These are phyloP conservation scores for Salix brachista DNA, from an alignment of 345 rosid genomes.

Conservation along the genomic window DNA sequence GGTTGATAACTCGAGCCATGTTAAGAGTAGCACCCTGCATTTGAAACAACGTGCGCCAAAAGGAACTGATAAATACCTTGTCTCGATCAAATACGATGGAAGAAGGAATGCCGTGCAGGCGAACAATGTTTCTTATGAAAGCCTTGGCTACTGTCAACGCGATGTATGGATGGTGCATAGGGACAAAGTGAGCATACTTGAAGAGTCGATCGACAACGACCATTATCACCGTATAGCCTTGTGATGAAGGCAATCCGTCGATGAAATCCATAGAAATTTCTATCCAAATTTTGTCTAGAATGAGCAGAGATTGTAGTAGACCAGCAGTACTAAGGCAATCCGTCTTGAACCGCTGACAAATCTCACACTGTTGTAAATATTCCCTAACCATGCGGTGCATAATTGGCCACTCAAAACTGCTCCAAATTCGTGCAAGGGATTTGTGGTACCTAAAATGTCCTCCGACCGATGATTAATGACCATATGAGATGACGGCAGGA, in stretches of 20 bases:
- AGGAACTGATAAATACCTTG: no score
- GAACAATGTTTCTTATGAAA: no score
- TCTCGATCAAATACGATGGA: no score
- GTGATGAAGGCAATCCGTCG: background rate
- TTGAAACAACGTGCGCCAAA: no score
- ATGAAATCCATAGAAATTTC: background rate
- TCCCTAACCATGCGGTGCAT: background rate
- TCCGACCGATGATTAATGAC: no score
- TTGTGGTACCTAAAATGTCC: no score
- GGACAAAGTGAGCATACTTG: background rate
- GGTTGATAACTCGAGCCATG: no score
- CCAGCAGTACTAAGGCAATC: background rate
- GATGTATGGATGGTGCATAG: no score
- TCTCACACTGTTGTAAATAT: background rate
- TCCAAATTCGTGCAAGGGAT: background rate
- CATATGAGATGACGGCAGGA: no score
- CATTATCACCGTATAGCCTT: background rate
- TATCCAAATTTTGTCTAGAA: background rate
- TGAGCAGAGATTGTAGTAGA: background rate
- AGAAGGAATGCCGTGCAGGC: no score
- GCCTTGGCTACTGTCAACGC: no score
- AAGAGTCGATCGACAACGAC: background rate
- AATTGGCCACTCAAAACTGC: background rate
- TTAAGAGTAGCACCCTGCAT: no score
- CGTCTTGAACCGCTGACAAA: background rate